Conservation (phyloP, 805 yeast species). For the Teunomyces pallodes region DNA sequence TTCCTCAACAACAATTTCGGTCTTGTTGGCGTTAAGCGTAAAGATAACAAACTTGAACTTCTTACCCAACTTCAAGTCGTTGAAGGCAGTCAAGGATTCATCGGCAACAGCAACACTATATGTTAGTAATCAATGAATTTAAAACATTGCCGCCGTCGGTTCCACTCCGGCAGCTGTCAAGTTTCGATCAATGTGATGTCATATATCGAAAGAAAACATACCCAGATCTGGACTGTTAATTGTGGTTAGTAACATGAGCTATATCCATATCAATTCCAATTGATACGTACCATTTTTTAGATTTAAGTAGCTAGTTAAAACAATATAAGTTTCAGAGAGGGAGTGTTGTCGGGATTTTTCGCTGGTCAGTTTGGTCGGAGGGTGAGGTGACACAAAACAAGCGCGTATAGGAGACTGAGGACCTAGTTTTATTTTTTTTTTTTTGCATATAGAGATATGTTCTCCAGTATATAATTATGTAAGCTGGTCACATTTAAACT, state of each 20-base stretch:
- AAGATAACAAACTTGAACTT: conserved; percentile 81
- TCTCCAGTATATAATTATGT: background rate
- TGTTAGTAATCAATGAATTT: conserved; percentile 16
- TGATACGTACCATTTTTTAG: conserved; percentile 5
- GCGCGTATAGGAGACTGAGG: background rate
- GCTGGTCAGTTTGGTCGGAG: conserved; percentile 4
- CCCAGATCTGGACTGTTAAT: conserved; percentile 16
- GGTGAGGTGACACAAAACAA: conserved; percentile 4
- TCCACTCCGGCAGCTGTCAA: background rate
- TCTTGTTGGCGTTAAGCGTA: conserved; percentile 78
- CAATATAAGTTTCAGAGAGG: background rate
- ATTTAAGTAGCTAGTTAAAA: background rate
- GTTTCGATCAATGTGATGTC: background rate
- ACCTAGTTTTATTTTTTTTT: background rate
- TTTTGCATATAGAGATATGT: background rate
- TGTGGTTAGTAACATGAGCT: conserved; percentile 9
- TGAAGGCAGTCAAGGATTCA: conserved; percentile 90
- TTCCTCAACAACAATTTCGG: conserved; percentile 86
- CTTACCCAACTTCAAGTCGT: conserved; percentile 92
- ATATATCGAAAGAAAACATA: conserved; percentile 5
- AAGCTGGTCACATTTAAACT: background rate
- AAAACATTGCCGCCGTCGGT: background rate
- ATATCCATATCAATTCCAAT: background rate
- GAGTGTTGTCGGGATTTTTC: conserved; percentile 4
- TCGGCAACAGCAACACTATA: conserved; percentile 53